Percentiles rank a stretch among this genome's conserved stretches.
phyloP scores from a whole-genome alignment of 2,329 filamentous ascomycete genomes.

The Pseudopithomyces maydicus region DNA sequence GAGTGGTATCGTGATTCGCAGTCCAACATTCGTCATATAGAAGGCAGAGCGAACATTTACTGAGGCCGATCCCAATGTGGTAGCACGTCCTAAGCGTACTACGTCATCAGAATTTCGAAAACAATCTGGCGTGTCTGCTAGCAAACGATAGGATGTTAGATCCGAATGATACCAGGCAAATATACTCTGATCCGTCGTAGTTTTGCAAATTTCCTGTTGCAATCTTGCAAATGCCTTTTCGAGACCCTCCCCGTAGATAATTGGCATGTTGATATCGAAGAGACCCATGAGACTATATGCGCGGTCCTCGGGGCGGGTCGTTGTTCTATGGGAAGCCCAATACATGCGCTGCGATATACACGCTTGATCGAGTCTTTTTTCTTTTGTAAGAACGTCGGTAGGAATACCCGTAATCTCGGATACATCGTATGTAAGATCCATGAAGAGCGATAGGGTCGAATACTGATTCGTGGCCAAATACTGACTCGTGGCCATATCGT shows the following conservation, averaged over 20 bases:
- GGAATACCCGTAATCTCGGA: background rate
- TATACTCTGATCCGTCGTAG: background rate
- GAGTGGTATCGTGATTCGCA: background rate
- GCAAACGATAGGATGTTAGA: background rate
- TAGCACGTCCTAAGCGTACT: background rate
- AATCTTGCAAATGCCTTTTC: constrained; percentile 12
- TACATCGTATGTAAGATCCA: background rate
- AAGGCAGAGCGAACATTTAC: background rate
- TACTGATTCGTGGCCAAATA: background rate
- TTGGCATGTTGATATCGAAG: constrained; percentile 15
- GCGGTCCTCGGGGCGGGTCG: constrained; percentile 17
- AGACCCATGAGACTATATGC: constrained; percentile 22
- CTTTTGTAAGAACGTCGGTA: background rate
- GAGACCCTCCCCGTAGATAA: constrained; percentile 13
- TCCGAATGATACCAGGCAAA: background rate
- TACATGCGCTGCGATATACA: constrained; percentile 10
- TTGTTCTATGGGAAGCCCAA: constrained; percentile 21
- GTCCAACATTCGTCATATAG: background rate
- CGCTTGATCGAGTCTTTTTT: background rate
- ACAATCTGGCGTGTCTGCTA: background rate
- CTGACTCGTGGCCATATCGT: background rate
- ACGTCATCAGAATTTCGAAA: background rate
- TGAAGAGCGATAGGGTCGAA: too few relatives aligned
- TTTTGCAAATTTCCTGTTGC: constrained; percentile 15
- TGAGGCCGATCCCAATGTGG: background rate